Evolutionary conservation across 306 rosid genomes (phyloP).

Genomic region (Cicer chorassanicum): DNA sequence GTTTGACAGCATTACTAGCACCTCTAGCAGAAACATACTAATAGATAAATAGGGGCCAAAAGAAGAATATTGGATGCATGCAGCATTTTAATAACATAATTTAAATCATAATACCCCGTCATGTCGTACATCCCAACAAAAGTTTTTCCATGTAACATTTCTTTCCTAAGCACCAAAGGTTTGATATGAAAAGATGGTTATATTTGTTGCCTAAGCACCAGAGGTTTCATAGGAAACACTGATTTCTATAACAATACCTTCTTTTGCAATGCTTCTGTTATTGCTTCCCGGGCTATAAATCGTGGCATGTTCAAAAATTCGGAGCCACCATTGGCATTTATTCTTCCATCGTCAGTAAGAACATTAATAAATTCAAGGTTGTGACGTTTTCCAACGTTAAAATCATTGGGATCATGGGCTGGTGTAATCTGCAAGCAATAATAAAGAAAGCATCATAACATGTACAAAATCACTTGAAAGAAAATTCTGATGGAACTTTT

Average conservation of each 20-base stretch:
- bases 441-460: constrained; percentile 37
- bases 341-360: constrained; percentile 87
- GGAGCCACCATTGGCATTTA: constrained; percentile 86
- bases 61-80: constrained; percentile 22
- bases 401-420: constrained; percentile 98
- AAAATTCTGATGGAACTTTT: constrained; percentile 15
- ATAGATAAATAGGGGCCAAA: constrained; percentile 30
- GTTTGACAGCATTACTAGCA: background rate
- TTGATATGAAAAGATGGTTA: constrained; percentile 9
- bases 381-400: constrained; percentile 91
- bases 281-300: constrained; percentile 78
- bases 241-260: constrained; percentile 65
- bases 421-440: constrained; percentile 83
- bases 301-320: constrained; percentile 88
- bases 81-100: constrained; percentile 15
- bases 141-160: constrained; percentile 6
- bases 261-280: constrained; percentile 71
- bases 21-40: constrained; percentile 11
- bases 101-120: constrained; percentile 11
- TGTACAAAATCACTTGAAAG: constrained; percentile 30
- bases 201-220: constrained; percentile 17
- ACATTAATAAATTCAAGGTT: constrained; percentile 78
- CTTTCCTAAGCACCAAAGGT: constrained; percentile 20
- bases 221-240: constrained; percentile 28
- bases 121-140: constrained; percentile 28